Evolutionary conservation across 2,329 filamentous ascomycete genomes (phyloP), one percentile per base, ranked within the genome.

Genomic region (Diplodia corticola): DNA sequence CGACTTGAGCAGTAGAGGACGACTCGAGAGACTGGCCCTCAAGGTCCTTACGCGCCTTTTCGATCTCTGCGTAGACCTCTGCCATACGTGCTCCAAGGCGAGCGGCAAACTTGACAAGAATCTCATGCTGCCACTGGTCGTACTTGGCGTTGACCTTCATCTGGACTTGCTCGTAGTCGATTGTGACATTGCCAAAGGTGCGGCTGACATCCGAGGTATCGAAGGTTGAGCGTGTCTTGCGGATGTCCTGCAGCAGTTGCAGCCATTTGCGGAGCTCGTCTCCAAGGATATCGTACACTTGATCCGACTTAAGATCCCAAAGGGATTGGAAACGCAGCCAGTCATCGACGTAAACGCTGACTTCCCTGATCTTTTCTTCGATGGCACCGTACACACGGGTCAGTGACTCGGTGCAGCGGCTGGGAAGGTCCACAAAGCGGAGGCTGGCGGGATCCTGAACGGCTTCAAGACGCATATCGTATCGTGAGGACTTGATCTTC

Each of bases 61-160:
- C 91, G 68, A 99, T 91, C 69, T 98, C 94, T 13, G 91, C 89
- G 72, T 95, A 93, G 4, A 97, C 90, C 73, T 99, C 95, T 57
- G 92, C 87, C 88, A 98, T 96, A 59, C 93, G 91, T 69, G 88
- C 91, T 54, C 93, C 92, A 53, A 99, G 89, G 65, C 95, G 92
- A 66, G 86, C 86, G 44, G 93, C 95, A 78, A 99, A 99, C 76
- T 97, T 97, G 71, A 91, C 87, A 44, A 98, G 84, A 65, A 99
- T 96, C 70, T 99, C 95, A 73, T 97, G 92, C 78, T 99, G 95
- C 95, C 96, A 99, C 77, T 98, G 94, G 75, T 99, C 96, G 76
- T 99, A 99, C 78, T 98, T 99, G 72, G 93, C 92, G 73, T 98
- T 99, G 77, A 99, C 95, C 79, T 97, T 97, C 66, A 94, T 92